Conservation (phyloP, 75 land plant species). For the Ceratopteris richardii region DNA sequence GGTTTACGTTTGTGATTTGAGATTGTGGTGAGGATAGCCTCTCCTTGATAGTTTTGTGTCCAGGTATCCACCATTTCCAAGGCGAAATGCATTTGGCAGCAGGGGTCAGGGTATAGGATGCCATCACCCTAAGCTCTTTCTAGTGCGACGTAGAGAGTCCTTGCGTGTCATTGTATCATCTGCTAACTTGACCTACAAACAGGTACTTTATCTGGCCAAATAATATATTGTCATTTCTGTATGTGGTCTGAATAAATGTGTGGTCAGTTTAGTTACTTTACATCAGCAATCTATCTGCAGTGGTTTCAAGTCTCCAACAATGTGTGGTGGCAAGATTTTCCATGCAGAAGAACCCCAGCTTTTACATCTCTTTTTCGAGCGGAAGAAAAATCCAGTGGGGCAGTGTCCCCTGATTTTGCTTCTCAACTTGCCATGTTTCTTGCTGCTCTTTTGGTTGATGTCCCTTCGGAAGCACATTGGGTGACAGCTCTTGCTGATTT, state of each 20-base stretch:
- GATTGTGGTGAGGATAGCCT: too few species aligned
- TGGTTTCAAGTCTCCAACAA: conserved; percentile 75
- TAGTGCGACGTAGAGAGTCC: conserved; percentile 41
- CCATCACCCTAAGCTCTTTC: conserved; percentile 78
- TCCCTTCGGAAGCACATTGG: conserved; percentile 71
- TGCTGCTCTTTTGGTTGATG: conserved; percentile 53
- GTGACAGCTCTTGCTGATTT: conserved; percentile 49
- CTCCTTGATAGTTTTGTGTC: neutral
- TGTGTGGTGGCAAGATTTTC: conserved; percentile 95
- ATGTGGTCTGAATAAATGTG: neutral
- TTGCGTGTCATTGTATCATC: conserved; percentile 68
- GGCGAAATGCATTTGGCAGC: conserved; percentile 46
- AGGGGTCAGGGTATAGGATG: conserved; percentile 64
- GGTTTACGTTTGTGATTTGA: too few species aligned
- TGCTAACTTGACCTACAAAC: conserved; percentile 58
- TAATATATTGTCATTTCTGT: neutral
- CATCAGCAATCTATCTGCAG: conserved; percentile 26
- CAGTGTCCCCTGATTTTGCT: conserved; percentile 46
- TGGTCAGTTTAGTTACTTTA: too few species aligned
- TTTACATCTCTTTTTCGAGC: conserved; percentile 38
- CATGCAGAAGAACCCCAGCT: conserved; percentile 40
- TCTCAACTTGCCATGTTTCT: conserved; percentile 69
- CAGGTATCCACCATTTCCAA: conserved; percentile 79
- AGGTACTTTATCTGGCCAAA: conserved; percentile 29
- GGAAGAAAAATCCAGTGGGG: neutral